phyloP scores from a whole-genome alignment of 495 filamentous ascomycete species.

The Thermothielavioides terrestris region DNA sequence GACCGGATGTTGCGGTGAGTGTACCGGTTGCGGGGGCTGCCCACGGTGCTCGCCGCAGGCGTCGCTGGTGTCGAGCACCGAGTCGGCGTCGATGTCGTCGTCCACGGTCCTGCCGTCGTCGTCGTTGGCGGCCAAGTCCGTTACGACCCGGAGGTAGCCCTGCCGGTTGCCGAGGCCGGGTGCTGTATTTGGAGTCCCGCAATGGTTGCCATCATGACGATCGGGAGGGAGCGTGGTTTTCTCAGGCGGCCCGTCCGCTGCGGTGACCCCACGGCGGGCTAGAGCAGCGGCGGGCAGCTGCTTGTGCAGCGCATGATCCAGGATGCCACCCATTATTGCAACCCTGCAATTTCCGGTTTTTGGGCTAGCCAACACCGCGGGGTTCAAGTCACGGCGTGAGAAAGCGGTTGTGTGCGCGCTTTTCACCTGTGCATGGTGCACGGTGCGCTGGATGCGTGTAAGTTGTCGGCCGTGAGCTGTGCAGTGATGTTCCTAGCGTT shows the following conservation, averaged over 20 bases:
- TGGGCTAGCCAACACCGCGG: background rate
- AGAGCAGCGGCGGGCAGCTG: slow-evolving; percentile 3
- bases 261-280: background rate
- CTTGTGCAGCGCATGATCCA: slow-evolving; percentile 5
- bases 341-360: slow-evolving; percentile 14
- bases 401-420: background rate
- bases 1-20: background rate
- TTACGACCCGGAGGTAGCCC: slow-evolving; percentile 15
- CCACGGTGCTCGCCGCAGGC: background rate
- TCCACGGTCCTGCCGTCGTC: background rate
- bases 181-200: background rate
- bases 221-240: background rate
- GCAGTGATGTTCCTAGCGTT: background rate
- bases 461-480: too few relatives aligned
- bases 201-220: background rate
- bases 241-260: background rate
- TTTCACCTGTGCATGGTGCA: background rate
- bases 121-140: slow-evolving; percentile 16
- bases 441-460: background rate
- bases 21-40: background rate
- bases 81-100: slow-evolving; percentile 21
- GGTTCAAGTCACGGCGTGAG: slow-evolving; percentile 2
- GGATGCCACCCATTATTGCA: slow-evolving; percentile 9
- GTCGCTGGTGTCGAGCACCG: background rate
- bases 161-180: background rate